Conservation (phyloP, 2,329 filamentous ascomycete species). For the Raffaelea arxii region DNA sequence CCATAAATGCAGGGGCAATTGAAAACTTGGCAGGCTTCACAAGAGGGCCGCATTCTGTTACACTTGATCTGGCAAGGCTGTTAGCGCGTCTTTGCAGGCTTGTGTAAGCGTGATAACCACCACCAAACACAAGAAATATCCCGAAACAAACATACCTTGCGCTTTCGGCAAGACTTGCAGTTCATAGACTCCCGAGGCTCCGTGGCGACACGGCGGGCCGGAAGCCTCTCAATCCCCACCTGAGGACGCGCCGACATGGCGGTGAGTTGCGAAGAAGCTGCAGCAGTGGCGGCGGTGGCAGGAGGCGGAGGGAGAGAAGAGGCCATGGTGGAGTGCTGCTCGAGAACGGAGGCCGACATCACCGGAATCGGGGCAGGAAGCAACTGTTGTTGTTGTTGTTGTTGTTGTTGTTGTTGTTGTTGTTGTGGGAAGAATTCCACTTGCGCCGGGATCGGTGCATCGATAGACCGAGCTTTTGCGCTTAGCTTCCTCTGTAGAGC, state of each 20-base stretch:
- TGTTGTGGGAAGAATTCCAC: too few relatives aligned
- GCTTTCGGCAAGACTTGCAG: conserved; percentile 86
- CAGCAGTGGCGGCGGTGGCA: background rate
- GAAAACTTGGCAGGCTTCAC: conserved; percentile 83
- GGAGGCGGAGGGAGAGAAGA: too few relatives aligned
- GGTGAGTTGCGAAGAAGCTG: too few relatives aligned
- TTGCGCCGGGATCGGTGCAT: too few relatives aligned
- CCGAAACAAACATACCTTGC: conserved; percentile 55
- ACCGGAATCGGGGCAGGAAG: conserved; percentile 10
- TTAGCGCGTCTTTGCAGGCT: background rate
- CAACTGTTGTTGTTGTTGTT: too few relatives aligned
- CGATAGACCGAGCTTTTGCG: too few relatives aligned
- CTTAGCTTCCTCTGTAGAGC: too few relatives aligned
- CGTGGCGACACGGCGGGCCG: conserved; percentile 58
- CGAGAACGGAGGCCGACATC: conserved; percentile 30
- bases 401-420: too few relatives aligned
- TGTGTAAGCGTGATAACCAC: background rate
- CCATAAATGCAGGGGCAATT: conserved; percentile 84
- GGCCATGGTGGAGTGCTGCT: too few relatives aligned
- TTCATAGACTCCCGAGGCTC: conserved; percentile 89
- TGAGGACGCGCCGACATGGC: conserved; percentile 65
- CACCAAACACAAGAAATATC: background rate
- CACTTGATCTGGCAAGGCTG: conserved; percentile 66
- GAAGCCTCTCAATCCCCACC: conserved; percentile 72
- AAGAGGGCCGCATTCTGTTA: conserved; percentile 73